Evolutionary conservation across 2,329 filamentous ascomycete genomes (phyloP), one percentile per base, ranked within the genome.

Genomic region (Aspergillus amoenus): DNA sequence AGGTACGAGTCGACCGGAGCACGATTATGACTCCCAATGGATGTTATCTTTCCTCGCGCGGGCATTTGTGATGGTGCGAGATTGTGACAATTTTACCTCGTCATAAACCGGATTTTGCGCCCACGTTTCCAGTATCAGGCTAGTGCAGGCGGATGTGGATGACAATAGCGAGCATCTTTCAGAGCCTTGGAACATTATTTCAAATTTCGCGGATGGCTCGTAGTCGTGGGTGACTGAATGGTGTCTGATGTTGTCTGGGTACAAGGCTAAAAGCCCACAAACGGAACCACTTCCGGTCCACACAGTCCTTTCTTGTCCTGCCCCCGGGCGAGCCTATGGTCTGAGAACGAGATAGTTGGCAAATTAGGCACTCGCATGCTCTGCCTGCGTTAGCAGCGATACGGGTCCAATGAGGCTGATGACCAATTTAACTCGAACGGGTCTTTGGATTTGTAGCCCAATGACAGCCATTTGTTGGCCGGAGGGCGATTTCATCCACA

Each of bases 351-450:
- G 8, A 30, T 8, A 9, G 34, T 37, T 37, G 13, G 49, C 39
- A 30, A 34, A 52, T 52, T 44, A 43, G 39, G 27, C 49, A 43
- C 49, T 32, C 13, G 37, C 48, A 41, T n/a, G 42, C 6, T 34
- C 6, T 50, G 47, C 48, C 48, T 51, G 39, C 48, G 48, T 46
- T 51, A 51, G 46, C 41, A 30, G 54, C 13, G 12, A 41, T 43
- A 51, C 40, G 40, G 41, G 46, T n/a, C 55, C 55, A 57, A 57
- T 57, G 55, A 57, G 55, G 55, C 55, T 57, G 37, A 53, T 43
- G 37, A 13, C 22, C 27, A 57, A 53, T 52, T 57, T 48, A 24
- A 49, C 39, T 53, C n/a, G 32, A 22, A 22, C 17, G 50, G 40
- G 49, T 22, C 27, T 42, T 21, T n/a, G 12, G 5, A 27, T 9